phyloP scores from a whole-genome alignment of 208 protist genomes.

The Trypanosoma mega region DNA sequence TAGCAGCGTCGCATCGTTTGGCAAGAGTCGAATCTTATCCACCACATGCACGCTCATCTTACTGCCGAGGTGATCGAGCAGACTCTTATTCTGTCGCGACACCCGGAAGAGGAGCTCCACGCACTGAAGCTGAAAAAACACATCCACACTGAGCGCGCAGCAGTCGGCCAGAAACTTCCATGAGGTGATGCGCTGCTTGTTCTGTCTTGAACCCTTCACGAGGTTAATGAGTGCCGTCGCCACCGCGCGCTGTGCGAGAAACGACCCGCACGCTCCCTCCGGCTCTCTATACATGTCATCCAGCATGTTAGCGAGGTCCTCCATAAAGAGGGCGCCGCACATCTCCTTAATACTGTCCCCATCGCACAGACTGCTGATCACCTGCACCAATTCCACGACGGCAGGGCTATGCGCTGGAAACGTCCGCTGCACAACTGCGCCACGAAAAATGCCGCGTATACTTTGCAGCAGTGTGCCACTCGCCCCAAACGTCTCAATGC shows the following conservation, averaged over 20 bases:
- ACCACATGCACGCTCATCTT: constrained; percentile 33
- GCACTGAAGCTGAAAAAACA: constrained; percentile 92
- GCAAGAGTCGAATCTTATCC: constrained; percentile 52
- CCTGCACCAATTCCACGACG: constrained; percentile 77
- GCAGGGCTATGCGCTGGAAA: constrained; percentile 65
- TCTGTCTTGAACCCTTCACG: constrained; percentile 86
- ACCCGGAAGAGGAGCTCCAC: constrained; percentile 89
- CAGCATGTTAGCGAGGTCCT: constrained; percentile 55
- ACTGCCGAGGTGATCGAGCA: constrained; percentile 44
- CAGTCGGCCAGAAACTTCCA: constrained; percentile 77
- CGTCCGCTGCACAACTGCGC: constrained; percentile 52
- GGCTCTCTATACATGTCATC: constrained; percentile 52
- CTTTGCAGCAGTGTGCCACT: constrained; percentile 69
- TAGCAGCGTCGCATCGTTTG: constrained; percentile 73
- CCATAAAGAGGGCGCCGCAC: constrained; percentile 78
- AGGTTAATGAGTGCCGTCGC: constrained; percentile 89
- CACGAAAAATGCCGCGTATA: constrained; percentile 61
- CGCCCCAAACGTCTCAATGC: constrained; percentile 60
- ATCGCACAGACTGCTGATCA: constrained; percentile 81
- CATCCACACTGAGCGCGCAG: constrained; percentile 68
- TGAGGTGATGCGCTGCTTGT: constrained; percentile 74
- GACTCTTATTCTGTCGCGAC: constrained; percentile 62
- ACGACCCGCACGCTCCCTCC: constrained; percentile 47
- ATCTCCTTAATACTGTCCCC: constrained; percentile 72
- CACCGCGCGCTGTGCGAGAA: constrained; percentile 66